These are phyloP conservation scores for Naganishia sp. DNA, from an alignment of 1,284 basidiomycete species.

Conservation along the genomic window DNA sequence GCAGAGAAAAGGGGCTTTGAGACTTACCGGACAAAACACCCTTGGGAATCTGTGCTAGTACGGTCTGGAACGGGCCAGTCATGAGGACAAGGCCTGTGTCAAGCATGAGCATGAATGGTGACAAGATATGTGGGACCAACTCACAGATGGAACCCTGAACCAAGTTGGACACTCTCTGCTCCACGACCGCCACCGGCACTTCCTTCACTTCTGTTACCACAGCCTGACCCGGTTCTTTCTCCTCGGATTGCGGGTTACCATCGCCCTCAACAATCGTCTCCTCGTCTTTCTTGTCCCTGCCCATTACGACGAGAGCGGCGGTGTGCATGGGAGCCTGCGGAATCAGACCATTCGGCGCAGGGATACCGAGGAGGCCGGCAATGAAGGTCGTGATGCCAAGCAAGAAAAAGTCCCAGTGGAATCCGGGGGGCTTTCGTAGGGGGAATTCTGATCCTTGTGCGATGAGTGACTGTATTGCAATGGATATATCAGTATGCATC, in stretches of 20 bases:
- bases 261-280: slow-evolving; percentile 41
- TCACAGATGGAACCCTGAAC: slow-evolving; percentile 74
- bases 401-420: slow-evolving; percentile 78
- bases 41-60: slow-evolving; percentile 73
- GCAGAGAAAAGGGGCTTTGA: too few relatives aligned
- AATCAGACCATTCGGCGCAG: slow-evolving; percentile 89
- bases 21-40: slow-evolving; percentile 54
- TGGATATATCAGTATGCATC: background rate
- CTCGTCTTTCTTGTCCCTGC: slow-evolving; percentile 56
- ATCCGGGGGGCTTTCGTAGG: slow-evolving; percentile 85
- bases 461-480: slow-evolving; percentile 69
- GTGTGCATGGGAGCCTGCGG: slow-evolving; percentile 97
- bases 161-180: slow-evolving; percentile 85
- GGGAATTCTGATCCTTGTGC: slow-evolving; percentile 91
- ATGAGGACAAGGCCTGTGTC: slow-evolving; percentile 63
- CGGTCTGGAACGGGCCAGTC: slow-evolving; percentile 75
- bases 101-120: background rate
- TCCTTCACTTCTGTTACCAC: slow-evolving; percentile 55
- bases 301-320: slow-evolving; percentile 76
- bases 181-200: slow-evolving; percentile 74
- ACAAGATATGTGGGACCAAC: slow-evolving; percentile 45
- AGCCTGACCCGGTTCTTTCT: background rate
- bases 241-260: background rate
- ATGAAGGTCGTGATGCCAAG: slow-evolving; percentile 91
- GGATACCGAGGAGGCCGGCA: slow-evolving; percentile 83